Conservation (phyloP, 2,329 filamentous ascomycete genomes). For the Cordyceps militaris region DNA sequence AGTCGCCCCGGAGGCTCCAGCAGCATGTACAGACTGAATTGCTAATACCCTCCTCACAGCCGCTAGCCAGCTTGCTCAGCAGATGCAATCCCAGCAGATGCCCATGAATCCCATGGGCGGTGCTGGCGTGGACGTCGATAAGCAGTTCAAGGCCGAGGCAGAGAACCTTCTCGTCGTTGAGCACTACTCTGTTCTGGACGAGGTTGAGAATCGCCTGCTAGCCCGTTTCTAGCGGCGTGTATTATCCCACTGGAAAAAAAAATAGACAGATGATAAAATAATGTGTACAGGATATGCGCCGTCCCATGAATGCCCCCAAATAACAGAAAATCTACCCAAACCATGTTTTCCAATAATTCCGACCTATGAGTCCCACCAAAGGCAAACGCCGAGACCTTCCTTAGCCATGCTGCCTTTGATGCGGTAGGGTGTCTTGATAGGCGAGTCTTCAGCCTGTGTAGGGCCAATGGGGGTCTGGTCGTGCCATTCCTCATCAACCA, state of each 20-base stretch:
- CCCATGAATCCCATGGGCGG: slow-evolving; percentile 60
- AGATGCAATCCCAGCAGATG: slow-evolving; percentile 64
- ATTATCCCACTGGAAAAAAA: neutral
- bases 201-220: slow-evolving; percentile 78
- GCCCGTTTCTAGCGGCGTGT: slow-evolving; percentile 36
- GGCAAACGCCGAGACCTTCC: slow-evolving; percentile 53
- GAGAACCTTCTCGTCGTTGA: slow-evolving; percentile 95
- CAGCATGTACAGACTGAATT: neutral
- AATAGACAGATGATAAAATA: slow-evolving; percentile 22
- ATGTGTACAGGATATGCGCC: slow-evolving; percentile 18
- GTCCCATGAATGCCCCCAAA: slow-evolving; percentile 15
- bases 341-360: neutral
- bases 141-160: slow-evolving; percentile 84
- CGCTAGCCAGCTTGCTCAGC: slow-evolving; percentile 84
- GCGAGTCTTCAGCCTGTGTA: slow-evolving; percentile 51
- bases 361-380: slow-evolving; percentile 54
- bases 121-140: slow-evolving; percentile 89
- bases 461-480: slow-evolving; percentile 73
- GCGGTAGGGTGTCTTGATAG: slow-evolving; percentile 63
- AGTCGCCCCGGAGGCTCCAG: slow-evolving; percentile 25
- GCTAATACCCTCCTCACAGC: slow-evolving; percentile 43
- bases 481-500: slow-evolving; percentile 84
- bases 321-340: neutral
- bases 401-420: slow-evolving; percentile 60
- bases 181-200: slow-evolving; percentile 85